phyloP scores from a whole-genome alignment of 2,329 filamentous ascomycete genomes.

The Chaetomiaceae sp. region DNA sequence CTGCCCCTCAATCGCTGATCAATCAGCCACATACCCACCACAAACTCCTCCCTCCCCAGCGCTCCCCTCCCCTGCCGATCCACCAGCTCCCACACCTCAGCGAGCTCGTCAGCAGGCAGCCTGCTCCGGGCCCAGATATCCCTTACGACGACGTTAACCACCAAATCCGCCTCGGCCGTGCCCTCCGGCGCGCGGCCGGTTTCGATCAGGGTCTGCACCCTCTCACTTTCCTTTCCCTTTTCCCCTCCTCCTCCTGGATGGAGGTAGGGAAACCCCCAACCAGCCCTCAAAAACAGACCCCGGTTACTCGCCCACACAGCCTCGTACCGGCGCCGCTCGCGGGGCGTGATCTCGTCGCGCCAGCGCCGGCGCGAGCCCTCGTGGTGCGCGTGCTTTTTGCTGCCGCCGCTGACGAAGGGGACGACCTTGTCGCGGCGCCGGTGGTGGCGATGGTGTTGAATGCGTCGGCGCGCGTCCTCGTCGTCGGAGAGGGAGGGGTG shows the following conservation, averaged over 20 bases:
- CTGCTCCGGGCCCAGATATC: slow-evolving; percentile 74
- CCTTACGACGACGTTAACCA: slow-evolving; percentile 63
- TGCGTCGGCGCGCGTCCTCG: slow-evolving; percentile 40
- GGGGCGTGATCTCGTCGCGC: slow-evolving; percentile 67
- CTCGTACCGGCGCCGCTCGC: slow-evolving; percentile 76
- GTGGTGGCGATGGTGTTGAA: slow-evolving; percentile 38
- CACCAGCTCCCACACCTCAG: slow-evolving; percentile 74
- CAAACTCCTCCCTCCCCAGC: slow-evolving; percentile 66
- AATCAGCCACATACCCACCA: slow-evolving; percentile 78
- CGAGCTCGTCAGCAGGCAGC: slow-evolving; percentile 62
- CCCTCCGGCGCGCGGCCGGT: slow-evolving; percentile 12
- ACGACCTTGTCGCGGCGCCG: slow-evolving; percentile 33
- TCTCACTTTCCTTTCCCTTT: background rate
- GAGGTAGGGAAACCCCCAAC: background rate
- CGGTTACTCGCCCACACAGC: slow-evolving; percentile 81
- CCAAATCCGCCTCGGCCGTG: slow-evolving; percentile 41
- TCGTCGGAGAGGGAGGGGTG: slow-evolving; percentile 45
- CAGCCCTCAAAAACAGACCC: slow-evolving; percentile 44
- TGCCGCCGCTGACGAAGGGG: slow-evolving; percentile 40
- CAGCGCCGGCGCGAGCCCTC: slow-evolving; percentile 72
- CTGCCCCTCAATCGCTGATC: slow-evolving; percentile 75
- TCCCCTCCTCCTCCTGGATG: background rate
- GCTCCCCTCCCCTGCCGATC: slow-evolving; percentile 52
- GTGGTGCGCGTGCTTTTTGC: slow-evolving; percentile 68
- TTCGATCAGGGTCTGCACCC: background rate